phyloP scores from a whole-genome alignment of 176 grass and related monocot species.

The barley (Hordeum vulgare) region MorexV3_pseudomolecules_assembly NC_058523.1:459408239-459408738 shows the following conservation, averaged over 20 bases:
- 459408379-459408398: neutral
- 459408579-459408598: neutral
- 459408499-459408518: neutral
- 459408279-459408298: neutral
- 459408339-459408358: neutral
- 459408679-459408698: conserved; percentile 33
- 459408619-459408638: conserved; percentile 12
- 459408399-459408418: neutral
- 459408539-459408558: neutral
- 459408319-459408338: neutral
- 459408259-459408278: neutral
- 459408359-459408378: neutral
- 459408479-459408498: neutral
- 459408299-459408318: neutral
- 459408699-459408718: neutral
- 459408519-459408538: neutral
- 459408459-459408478: neutral
- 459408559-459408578: neutral
- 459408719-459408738: conserved; percentile 3
- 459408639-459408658: conserved; percentile 23
- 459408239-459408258: neutral
- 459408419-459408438: neutral
- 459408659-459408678: conserved; percentile 7
- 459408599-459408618: neutral
- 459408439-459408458: neutral